Percentiles rank a stretch among this genome's conserved stretches.
These are phyloP conservation scores for Caryopteris hybrid DNA, from an alignment of 305 asterid species.

Conservation along the genomic window DNA sequence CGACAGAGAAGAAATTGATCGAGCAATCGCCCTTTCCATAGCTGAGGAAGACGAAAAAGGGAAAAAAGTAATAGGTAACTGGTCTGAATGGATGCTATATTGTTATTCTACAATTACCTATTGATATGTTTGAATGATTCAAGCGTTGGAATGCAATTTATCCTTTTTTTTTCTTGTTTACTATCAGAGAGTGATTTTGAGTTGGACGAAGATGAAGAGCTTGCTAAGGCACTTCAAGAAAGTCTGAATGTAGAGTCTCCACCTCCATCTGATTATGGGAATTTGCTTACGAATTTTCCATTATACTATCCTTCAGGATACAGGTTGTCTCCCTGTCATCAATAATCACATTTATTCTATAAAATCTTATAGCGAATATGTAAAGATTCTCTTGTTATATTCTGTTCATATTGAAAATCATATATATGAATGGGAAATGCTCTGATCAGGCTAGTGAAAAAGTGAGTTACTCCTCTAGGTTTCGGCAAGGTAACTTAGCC, in stretches of 20 bases:
- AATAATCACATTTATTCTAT: too few relatives aligned
- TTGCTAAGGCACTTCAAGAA: constrained; percentile 79
- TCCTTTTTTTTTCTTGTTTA: neutral
- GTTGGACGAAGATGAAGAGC: constrained; percentile 65
- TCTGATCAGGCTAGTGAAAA: too few relatives aligned
- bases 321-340: constrained; percentile 30
- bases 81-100: neutral
- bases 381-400: too few relatives aligned
- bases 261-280: constrained; percentile 41
- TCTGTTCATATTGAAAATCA: too few relatives aligned
- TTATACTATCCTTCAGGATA: constrained; percentile 40
- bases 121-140: neutral
- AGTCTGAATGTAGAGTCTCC: constrained; percentile 50
- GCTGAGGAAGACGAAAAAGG: constrained; percentile 68
- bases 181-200: constrained; percentile 36
- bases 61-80: constrained; percentile 56
- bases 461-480: too few relatives aligned
- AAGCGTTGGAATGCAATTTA: neutral
- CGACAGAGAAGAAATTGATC: constrained; percentile 70
- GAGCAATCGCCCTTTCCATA: constrained; percentile 71
- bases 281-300: constrained; percentile 35
- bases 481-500: too few relatives aligned
- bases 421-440: too few relatives aligned
- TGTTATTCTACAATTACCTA: neutral
- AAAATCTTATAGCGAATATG: too few relatives aligned